Conservation (phyloP, 345 rosid species). For the Crucihimalaya himalaica region DNA sequence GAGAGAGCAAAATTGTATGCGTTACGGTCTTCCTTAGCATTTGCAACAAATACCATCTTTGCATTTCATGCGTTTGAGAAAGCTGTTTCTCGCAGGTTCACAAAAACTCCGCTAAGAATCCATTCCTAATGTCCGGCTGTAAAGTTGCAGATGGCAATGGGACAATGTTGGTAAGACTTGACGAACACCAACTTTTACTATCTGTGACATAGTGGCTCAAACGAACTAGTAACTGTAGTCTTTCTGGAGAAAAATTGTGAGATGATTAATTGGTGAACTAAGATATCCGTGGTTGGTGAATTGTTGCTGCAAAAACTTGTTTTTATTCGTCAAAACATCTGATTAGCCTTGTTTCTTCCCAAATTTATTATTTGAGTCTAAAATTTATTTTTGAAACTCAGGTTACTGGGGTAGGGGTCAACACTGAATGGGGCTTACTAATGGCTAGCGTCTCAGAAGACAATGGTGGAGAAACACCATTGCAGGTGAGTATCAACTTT, state of each 20-base stretch:
- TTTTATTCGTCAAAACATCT: slow-evolving; percentile 9
- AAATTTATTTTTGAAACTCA: slow-evolving; percentile 31
- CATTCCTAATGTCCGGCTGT: slow-evolving; percentile 98
- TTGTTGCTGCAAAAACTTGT: slow-evolving; percentile 6
- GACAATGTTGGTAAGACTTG: slow-evolving; percentile 72
- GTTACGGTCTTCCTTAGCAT: background rate
- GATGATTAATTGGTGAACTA: slow-evolving; percentile 1
- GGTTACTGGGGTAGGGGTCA: slow-evolving; percentile 92
- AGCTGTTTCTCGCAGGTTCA: slow-evolving; percentile 58
- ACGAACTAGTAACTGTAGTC: background rate
- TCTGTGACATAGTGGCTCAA: slow-evolving; percentile 20
- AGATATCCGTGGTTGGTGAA: background rate
- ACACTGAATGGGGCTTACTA: slow-evolving; percentile 98
- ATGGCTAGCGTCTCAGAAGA: slow-evolving; percentile 99
- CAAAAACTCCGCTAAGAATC: slow-evolving; percentile 66
- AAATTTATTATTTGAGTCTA: background rate
- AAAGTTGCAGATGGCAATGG: slow-evolving; percentile 99
- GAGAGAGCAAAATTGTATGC: slow-evolving; percentile 93
- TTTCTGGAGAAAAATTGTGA: slow-evolving; percentile 18
- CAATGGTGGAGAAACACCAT: slow-evolving; percentile 97
- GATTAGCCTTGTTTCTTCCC: slow-evolving; percentile 1
- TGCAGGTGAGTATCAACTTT: slow-evolving; percentile 61
- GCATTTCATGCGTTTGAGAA: slow-evolving; percentile 14
- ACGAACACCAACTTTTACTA: background rate
- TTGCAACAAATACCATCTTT: background rate